phyloP scores from a whole-genome alignment of 495 filamentous ascomycete species.

The Penicillium odoratum region DNA sequence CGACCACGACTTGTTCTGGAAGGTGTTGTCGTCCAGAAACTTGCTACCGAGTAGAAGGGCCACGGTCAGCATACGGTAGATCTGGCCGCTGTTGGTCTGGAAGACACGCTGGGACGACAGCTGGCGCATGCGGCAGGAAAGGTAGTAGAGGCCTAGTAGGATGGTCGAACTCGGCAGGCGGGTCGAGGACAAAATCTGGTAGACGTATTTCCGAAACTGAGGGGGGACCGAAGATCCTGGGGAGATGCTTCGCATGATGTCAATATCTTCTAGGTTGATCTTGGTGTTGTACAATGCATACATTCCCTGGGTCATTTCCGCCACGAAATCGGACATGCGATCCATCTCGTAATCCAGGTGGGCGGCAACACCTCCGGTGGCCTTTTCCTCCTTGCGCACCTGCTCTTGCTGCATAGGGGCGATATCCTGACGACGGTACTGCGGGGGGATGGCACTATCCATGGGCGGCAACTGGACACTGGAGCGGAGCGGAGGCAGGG shows the following conservation, averaged over 20 bases:
- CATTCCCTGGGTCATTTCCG: slow-evolving; percentile 85
- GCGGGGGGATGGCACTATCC: slow-evolving; percentile 42
- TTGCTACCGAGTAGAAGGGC: slow-evolving; percentile 91
- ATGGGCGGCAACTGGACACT: slow-evolving; percentile 47
- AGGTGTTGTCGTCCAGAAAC: slow-evolving; percentile 98
- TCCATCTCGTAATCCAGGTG: slow-evolving; percentile 99
- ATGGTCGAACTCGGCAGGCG: slow-evolving; percentile 95
- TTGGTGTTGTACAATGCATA: slow-evolving; percentile 63
- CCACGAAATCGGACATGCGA: slow-evolving; percentile 96
- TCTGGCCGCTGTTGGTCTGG: slow-evolving; percentile 64
- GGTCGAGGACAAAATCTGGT: slow-evolving; percentile 90
- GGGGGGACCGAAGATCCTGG: slow-evolving; percentile 66
- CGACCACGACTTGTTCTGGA: slow-evolving; percentile 98
- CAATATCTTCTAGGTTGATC: slow-evolving; percentile 69
- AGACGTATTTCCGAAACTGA: slow-evolving; percentile 92
- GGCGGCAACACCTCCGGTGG: slow-evolving; percentile 85
- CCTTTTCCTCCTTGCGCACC: slow-evolving; percentile 53
- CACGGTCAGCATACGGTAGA: slow-evolving; percentile 90
- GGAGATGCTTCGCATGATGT: slow-evolving; percentile 73
- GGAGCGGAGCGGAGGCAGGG: slow-evolving; percentile 44
- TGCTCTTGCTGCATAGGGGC: slow-evolving; percentile 37
- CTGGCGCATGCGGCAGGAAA: slow-evolving; percentile 78
- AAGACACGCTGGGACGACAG: slow-evolving; percentile 59
- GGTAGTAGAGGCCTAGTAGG: slow-evolving; percentile 85
- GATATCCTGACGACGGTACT: slow-evolving; percentile 47